A percentile compares a stretch with the other conserved stretches of the same genome.
phyloP scores from a whole-genome alignment of 2,329 filamentous ascomycete genomes.

The Neofusicoccum umdonicola region DNA sequence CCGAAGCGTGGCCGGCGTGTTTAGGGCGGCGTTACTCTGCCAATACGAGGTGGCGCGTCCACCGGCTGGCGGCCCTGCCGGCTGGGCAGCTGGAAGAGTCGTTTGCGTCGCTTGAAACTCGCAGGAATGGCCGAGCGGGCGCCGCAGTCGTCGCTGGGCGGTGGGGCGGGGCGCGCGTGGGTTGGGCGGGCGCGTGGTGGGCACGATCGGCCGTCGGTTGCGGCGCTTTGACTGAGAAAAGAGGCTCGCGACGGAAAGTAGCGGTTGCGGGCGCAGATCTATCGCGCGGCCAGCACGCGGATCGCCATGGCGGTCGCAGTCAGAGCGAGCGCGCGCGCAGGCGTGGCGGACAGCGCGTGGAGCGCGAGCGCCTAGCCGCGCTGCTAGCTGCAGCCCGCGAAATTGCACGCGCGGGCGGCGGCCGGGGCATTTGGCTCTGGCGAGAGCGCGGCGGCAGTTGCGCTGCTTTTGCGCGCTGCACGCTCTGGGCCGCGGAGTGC shows the following conservation, averaged over 20 bases:
- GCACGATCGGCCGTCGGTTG: constrained; percentile 3
- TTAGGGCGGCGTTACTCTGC: too few relatives aligned
- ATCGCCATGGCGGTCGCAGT: not conserved
- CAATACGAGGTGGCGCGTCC: too few relatives aligned
- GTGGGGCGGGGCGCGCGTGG: not conserved
- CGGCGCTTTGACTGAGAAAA: constrained; percentile 13
- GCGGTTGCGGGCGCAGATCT: constrained; percentile 7
- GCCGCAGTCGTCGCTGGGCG: too few relatives aligned
- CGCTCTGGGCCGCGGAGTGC: not conserved
- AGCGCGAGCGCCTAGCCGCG: too few relatives aligned
- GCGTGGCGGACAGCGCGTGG: not conserved
- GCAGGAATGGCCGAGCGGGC: not conserved
- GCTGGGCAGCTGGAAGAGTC: too few relatives aligned
- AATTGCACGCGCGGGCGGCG: not conserved
- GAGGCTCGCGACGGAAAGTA: constrained; percentile 7
- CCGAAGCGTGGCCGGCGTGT: too few relatives aligned
- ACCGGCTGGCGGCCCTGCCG: too few relatives aligned
- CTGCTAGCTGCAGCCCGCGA: too few relatives aligned
- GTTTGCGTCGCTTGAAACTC: too few relatives aligned
- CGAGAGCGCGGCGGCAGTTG: too few relatives aligned
- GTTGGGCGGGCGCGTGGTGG: not conserved
- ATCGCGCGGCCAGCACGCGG: constrained; percentile 4
- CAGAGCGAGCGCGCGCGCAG: not conserved
- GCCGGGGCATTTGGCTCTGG: not conserved
- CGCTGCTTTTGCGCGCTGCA: too few relatives aligned